Evolutionary conservation across 2,329 filamentous ascomycete species (phyloP).

Genomic region (Remersonia thermophila): DNA sequence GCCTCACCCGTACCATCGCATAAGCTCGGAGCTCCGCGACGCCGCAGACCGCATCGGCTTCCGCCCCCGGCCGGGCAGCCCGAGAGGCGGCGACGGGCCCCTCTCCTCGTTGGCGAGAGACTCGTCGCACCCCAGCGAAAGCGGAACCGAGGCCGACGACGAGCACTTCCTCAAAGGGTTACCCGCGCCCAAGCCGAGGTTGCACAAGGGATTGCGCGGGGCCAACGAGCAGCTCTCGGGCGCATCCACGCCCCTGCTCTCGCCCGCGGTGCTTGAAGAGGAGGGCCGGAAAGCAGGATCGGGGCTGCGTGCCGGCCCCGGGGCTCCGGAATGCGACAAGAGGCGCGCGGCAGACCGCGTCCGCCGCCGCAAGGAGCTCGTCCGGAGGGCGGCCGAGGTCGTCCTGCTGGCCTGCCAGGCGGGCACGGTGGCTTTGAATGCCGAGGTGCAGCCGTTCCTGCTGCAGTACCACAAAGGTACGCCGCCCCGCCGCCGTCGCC

Average conservation of each 20-base stretch:
- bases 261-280: constrained; percentile 35
- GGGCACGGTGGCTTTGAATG: constrained; percentile 35
- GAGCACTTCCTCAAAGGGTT: constrained; percentile 79
- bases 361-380: constrained; percentile 37
- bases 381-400: constrained; percentile 41
- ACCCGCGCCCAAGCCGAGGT: constrained; percentile 60
- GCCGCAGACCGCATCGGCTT: constrained; percentile 31
- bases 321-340: constrained; percentile 16
- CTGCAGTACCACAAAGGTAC: constrained; percentile 38
- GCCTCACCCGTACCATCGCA: constrained; percentile 56
- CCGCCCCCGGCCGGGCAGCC: no score
- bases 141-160: constrained; percentile 90
- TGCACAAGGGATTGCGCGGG: constrained; percentile 67
- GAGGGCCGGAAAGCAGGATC: constrained; percentile 19
- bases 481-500: constrained; percentile 1
- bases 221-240: constrained; percentile 42
- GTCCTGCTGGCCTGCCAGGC: constrained; percentile 38
- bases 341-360: constrained; percentile 22
- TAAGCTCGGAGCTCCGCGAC: constrained; percentile 42
- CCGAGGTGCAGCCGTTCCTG: constrained; percentile 33
- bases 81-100: constrained; percentile 10
- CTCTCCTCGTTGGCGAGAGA: constrained; percentile 32
- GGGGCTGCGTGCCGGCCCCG: constrained; percentile 14
- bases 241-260: constrained; percentile 41
- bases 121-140: constrained; percentile 62